Evolutionary conservation across 257 asterid genomes (phyloP), one percentile per base, ranked within the genome.

Genomic region (Nicotiana knightiana): DNA sequence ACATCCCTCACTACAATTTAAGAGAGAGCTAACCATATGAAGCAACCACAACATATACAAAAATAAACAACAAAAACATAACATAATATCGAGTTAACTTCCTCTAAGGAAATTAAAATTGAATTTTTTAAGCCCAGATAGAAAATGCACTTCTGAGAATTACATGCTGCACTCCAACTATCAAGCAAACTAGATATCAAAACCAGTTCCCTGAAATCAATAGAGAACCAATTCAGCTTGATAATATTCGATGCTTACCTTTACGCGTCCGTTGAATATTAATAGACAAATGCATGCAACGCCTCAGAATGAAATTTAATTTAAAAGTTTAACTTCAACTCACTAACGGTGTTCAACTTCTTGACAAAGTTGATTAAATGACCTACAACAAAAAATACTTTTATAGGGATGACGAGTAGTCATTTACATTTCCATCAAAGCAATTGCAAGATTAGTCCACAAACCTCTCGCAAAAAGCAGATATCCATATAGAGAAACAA

Each of bases 1-100:
- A 43, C 63, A 63, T 8, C 48, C 48, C 63, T 43, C 82, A 63
- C 37, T 35, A n/a, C 33, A 37, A 11, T 21, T 63, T 24, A 63
- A 17, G 62, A 63, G 70, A 67, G 82, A 33, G 58, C 15, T 79
- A 63, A 80, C 82, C 65, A 80, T 80, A 48, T 15, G 77, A 80
- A 80, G 83, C 77, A 80, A 65, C 35, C 5, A 55, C n/a, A 53
- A 63, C 33, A 13, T 7, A 63, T 4, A 2, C 63, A 28, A 0
- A 28, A 28, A 28, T 28, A 26, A n/a, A 43, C 6, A 30, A 15
- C 11, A 43, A 57, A 32, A 3, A 32, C 3, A 32, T 3, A 32
- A 21, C 48, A 39, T 7, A 6, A 39, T 5, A 21, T 4, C 11
- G 58, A 10, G n/a, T 51, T 37, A 28, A 28, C 30, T 26, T 35